A percentile compares a stretch with the other conserved stretches of the same genome.
phyloP scores from a whole-genome alignment of 1,284 basidiomycete genomes.

The Ceratorhiza oryzae-sativae region DNA sequence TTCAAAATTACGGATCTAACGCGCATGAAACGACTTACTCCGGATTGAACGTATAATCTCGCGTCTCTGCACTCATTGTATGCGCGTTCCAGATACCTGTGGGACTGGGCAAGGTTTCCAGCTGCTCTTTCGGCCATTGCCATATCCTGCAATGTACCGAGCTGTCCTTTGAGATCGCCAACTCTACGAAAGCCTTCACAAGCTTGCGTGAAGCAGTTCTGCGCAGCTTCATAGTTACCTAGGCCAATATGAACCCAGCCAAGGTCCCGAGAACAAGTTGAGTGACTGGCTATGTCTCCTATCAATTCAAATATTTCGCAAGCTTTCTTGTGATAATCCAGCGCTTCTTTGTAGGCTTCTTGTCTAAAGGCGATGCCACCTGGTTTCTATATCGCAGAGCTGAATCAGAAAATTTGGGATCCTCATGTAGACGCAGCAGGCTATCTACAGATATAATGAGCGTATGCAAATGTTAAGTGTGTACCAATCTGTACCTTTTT shows the following conservation, averaged over 20 bases:
- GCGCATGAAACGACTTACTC: background rate
- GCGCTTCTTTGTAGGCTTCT: constrained; percentile 1
- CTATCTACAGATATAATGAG: background rate
- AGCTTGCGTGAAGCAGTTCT: background rate
- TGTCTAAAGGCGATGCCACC: background rate
- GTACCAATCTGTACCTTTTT: no score
- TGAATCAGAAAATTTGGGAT: background rate
- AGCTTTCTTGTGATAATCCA: background rate
- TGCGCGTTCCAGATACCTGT: background rate
- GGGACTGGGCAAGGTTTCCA: background rate
- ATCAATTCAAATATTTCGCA: background rate
- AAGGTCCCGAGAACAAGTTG: background rate
- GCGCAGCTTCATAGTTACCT: background rate
- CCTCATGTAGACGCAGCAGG: background rate
- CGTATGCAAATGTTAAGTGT: background rate
- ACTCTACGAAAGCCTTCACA: background rate
- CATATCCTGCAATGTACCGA: background rate
- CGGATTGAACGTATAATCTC: background rate
- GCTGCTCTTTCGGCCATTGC: background rate
- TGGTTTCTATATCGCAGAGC: background rate
- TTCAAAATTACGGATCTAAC: background rate
- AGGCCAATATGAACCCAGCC: background rate
- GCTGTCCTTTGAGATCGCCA: background rate
- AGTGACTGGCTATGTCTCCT: background rate
- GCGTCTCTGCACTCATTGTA: background rate